Evolutionary conservation across 495 filamentous ascomycete genomes (phyloP), one percentile per base, ranked within the genome.

Genomic region (Daldinia caldariorum): DNA sequence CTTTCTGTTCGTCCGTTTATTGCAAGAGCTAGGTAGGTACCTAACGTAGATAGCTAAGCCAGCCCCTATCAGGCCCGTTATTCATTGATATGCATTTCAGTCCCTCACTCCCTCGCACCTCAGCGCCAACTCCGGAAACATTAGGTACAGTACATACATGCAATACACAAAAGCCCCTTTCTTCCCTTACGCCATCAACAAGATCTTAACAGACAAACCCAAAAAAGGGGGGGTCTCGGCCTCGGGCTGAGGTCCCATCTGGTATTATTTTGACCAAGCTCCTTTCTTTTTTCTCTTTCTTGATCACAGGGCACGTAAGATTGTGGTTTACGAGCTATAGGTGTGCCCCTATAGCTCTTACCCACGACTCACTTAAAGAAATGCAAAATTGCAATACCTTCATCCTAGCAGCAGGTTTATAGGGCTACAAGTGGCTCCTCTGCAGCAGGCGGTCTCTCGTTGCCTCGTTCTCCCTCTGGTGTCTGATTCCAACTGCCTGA

Each of bases 371-470:
- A 5, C 13, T 32, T 32, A 20, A n/a, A 3, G 22, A 16, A 53
- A 14, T 53, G 8, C 31, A 4, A 26, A 8, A 53, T 53, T 32
- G 4, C 5, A 1, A 4, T 31, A 22, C 14, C 49, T 22, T 9
- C 26, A 43, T 43, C 39, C 12, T 43, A 1, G 6, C 12, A 29
- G 12, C n/a, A 5, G 2, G 22, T 53, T 65, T 31, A 66, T 20
- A 71, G 16, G 1, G 20, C 68, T 22, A 64, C 58, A 8, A 65
- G 49, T 14, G 64, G 64, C 39, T 64, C 69, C 7, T 67, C 60
- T 5, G 45, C 59, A 1, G 49, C 50, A 35, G 47, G 47, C 4
- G 20, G 69, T 60, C 39, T 18, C 41, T 61, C 63, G 16, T 67
- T 57, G 14, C 45, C 37, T 9, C 45, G 34, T 13, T 59, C 60